Evolutionary conservation across 495 filamentous ascomycete genomes (phyloP).

Genomic region (Penicillium pancosmium): DNA sequence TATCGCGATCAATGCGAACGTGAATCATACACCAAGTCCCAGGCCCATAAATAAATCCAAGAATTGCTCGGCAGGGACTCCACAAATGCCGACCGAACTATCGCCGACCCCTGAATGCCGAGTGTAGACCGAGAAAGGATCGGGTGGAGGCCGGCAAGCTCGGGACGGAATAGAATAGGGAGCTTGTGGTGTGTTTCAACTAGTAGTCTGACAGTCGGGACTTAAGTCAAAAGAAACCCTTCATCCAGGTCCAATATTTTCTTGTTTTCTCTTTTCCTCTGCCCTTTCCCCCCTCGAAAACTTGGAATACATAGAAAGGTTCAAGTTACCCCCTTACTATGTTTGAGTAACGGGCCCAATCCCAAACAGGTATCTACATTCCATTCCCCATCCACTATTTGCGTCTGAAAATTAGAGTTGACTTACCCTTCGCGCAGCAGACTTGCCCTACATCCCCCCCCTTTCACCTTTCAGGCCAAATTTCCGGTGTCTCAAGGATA

Average conservation of each 20-base stretch:
- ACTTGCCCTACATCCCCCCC: background rate
- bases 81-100: background rate
- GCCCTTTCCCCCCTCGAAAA: background rate
- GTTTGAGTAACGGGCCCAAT: background rate
- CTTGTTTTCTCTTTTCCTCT: background rate
- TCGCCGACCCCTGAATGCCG: slow-evolving; percentile 9
- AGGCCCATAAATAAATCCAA: background rate
- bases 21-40: background rate
- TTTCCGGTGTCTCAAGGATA: background rate
- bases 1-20: background rate
- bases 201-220: background rate
- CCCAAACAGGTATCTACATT: background rate
- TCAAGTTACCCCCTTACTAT: background rate
- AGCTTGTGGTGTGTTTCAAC: background rate
- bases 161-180: slow-evolving; percentile 5
- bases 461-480: background rate
- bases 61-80: background rate
- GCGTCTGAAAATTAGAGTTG: slow-evolving; percentile 1
- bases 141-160: slow-evolving; percentile 16
- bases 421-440: background rate
- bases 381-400: slow-evolving; percentile 1
- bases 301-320: background rate
- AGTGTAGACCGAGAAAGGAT: slow-evolving; percentile 11
- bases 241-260: background rate
- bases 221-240: background rate